Conservation (phyloP, 1,139 yeast genomes). For the Geotrichum siamense region DNA sequence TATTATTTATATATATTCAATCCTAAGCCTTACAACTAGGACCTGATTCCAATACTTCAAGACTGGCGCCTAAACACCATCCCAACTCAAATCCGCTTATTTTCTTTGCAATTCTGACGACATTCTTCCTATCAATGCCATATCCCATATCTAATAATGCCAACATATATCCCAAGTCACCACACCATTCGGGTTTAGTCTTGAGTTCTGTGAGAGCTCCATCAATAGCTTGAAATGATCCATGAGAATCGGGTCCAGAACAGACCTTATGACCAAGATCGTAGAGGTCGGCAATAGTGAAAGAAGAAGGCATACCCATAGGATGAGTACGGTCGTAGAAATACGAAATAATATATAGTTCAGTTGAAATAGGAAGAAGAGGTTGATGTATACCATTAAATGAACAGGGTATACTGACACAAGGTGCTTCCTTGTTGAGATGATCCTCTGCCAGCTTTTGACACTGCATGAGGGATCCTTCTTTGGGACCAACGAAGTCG, state of each 20-base stretch:
- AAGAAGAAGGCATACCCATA: constrained; percentile 86
- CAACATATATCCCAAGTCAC: constrained; percentile 83
- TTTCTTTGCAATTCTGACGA: constrained; percentile 83
- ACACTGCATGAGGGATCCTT: constrained; percentile 59
- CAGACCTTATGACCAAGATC: constrained; percentile 83
- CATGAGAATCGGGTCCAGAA: constrained; percentile 71
- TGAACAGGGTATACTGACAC: constrained; percentile 70
- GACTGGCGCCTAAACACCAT: constrained; percentile 97
- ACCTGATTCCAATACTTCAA: constrained; percentile 62
- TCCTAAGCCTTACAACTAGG: constrained; percentile 1
- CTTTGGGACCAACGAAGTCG: constrained; percentile 62
- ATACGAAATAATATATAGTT: constrained; percentile 77
- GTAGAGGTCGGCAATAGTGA: constrained; percentile 73
- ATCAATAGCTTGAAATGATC: constrained; percentile 48
- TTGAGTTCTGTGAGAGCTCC: constrained; percentile 60
- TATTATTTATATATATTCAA: not conserved
- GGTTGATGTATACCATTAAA: constrained; percentile 95
- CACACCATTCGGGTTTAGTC: constrained; percentile 88
- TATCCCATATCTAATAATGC: constrained; percentile 90
- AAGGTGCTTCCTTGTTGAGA: constrained; percentile 67
- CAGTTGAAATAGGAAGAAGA: constrained; percentile 68
- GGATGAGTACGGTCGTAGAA: constrained; percentile 89
- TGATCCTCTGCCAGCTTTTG: constrained; percentile 67
- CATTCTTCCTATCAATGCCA: constrained; percentile 85
- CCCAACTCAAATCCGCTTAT: constrained; percentile 87